These are phyloP conservation scores for Trichoderma brevicompactum DNA, from an alignment of 2,329 filamentous ascomycete genomes.

Conservation along the genomic window DNA sequence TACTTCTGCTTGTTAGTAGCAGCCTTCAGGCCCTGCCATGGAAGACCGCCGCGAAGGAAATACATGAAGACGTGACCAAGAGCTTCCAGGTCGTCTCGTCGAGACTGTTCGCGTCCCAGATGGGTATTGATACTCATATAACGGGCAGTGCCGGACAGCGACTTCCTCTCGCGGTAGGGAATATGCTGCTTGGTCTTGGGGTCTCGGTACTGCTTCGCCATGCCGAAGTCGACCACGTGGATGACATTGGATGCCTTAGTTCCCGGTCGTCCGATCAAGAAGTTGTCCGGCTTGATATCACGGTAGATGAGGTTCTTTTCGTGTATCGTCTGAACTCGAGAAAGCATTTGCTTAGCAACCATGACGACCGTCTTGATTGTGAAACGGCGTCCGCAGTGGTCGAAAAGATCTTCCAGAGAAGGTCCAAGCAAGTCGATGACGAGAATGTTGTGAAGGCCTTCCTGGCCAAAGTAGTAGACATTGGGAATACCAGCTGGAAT, in stretches of 20 bases:
- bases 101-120: conserved; percentile 91
- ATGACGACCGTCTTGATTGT: conserved; percentile 97
- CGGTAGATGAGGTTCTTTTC: conserved; percentile 99
- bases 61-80: conserved; percentile 77
- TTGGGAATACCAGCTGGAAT: conserved; percentile 90
- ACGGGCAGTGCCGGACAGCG: conserved; percentile 90
- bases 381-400: conserved; percentile 94
- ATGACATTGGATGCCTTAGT: conserved; percentile 98
- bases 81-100: conserved; percentile 93
- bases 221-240: conserved; percentile 97
- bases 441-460: conserved; percentile 97
- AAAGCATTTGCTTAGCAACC: conserved; percentile 99
- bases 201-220: conserved; percentile 99
- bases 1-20: conserved; percentile 94
- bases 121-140: conserved; percentile 99
- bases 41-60: conserved; percentile 71
- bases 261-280: conserved; percentile 89
- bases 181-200: conserved; percentile 99
- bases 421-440: conserved; percentile 96
- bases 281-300: conserved; percentile 99
- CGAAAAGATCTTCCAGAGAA: conserved; percentile 94
- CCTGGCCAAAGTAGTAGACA: conserved; percentile 99
- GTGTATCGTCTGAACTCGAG: conserved; percentile 89
- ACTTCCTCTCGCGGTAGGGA: conserved; percentile 95
- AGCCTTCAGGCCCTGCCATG: conserved; percentile 75